Conservation (phyloP, 2,329 filamentous ascomycete species). For the Fusarium temperatum region DNA sequence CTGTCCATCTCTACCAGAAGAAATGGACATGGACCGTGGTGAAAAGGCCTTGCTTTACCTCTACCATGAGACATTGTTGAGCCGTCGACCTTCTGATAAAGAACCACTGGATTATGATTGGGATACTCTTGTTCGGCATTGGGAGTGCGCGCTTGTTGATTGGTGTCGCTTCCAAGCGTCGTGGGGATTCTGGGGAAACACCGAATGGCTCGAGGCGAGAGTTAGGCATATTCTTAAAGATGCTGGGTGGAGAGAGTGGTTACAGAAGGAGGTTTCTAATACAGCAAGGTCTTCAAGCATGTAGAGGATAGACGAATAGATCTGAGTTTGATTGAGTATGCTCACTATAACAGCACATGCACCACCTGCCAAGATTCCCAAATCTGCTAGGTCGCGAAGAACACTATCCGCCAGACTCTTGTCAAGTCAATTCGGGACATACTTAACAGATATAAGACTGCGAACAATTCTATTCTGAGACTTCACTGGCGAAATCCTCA, state of each 20-base stretch:
- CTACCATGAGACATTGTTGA: slow-evolving; percentile 56
- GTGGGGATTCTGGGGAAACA: slow-evolving; percentile 70
- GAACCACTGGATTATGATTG: slow-evolving; percentile 57
- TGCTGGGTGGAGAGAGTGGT: slow-evolving; percentile 56
- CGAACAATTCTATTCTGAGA: neutral
- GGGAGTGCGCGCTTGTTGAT: slow-evolving; percentile 73
- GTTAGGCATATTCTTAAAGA: slow-evolving; percentile 60
- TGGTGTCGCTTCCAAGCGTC: slow-evolving; percentile 71
- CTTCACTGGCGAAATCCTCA: neutral
- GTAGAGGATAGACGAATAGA: neutral
- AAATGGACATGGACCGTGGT: slow-evolving; percentile 58
- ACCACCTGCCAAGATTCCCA: neutral
- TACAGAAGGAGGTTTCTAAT: slow-evolving; percentile 39
- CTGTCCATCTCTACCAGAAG: slow-evolving; percentile 42
- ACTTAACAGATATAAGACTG: rapidly evolving
- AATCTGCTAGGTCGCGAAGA: too few relatives aligned
- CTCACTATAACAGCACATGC: neutral
- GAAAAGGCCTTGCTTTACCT: slow-evolving; percentile 61
- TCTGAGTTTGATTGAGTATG: neutral
- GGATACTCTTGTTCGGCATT: slow-evolving; percentile 65
- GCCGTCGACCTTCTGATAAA: neutral
- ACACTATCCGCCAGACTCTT: rapidly evolving
- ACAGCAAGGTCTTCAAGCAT: neutral
- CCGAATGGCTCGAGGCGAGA: slow-evolving; percentile 64
- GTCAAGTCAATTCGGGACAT: rapidly evolving